Percentiles rank a stretch among this genome's conserved stretches.
phyloP scores from a whole-genome alignment of 129 eudicot genomes.

The Flaveria brownii region DNA sequence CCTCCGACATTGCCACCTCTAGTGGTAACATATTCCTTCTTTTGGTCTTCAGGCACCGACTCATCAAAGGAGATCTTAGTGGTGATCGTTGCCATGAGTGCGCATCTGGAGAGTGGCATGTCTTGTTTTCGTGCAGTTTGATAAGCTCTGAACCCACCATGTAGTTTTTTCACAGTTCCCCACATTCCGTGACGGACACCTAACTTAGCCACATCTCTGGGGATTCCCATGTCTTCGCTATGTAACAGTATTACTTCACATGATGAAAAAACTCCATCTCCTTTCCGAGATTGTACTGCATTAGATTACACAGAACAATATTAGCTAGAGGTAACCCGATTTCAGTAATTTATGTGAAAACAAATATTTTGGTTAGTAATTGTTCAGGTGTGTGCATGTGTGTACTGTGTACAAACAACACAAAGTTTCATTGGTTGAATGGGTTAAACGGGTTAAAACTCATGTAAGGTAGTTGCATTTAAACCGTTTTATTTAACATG shows the following conservation, averaged over 20 bases:
- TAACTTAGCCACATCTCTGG: conserved; percentile 83
- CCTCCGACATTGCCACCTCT: conserved; percentile 34
- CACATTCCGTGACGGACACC: conserved; percentile 98
- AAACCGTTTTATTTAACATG: neutral
- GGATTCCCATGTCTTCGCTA: conserved; percentile 98
- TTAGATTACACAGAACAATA: neutral
- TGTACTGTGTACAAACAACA: neutral
- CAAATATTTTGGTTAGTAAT: neutral
- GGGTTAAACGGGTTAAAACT: neutral
- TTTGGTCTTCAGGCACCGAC: conserved; percentile 37
- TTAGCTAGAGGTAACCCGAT: neutral
- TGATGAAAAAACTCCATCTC: conserved; percentile 74
- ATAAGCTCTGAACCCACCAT: conserved; percentile 81
- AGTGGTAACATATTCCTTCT: conserved; percentile 17
- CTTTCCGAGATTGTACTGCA: conserved; percentile 83
- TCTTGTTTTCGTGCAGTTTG: conserved; percentile 66
- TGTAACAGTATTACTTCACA: conserved; percentile 90
- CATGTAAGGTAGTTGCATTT: neutral
- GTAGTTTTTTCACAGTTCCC: conserved; percentile 87
- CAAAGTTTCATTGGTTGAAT: neutral
- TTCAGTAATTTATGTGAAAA: neutral
- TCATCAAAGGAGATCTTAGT: conserved; percentile 56
- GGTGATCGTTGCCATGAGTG: conserved; percentile 63
- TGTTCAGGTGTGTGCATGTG: neutral
- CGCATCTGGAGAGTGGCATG: conserved; percentile 58